phyloP scores from a whole-genome alignment of 176 grass and related monocot species.

The Oryza meyeriana region DNA sequence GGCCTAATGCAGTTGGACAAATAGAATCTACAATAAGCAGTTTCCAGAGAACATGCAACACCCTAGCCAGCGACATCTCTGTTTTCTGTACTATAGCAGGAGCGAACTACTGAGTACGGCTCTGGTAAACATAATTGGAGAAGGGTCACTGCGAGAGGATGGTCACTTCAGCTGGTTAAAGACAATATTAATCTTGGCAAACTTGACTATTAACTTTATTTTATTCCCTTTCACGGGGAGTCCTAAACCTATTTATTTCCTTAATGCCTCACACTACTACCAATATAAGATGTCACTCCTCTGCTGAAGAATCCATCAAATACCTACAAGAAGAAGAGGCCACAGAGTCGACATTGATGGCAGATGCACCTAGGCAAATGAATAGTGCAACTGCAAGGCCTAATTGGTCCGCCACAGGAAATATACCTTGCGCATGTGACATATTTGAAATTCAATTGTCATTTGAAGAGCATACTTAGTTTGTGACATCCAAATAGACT shows the following conservation, averaged over 20 bases:
- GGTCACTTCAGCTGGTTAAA: conserved; percentile 51
- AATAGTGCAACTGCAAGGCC: conserved; percentile 7
- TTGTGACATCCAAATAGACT: neutral
- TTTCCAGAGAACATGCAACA: conserved; percentile 81
- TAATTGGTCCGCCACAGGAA: conserved; percentile 3
- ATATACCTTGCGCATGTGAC: conserved; percentile 13
- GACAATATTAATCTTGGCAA: conserved; percentile 60
- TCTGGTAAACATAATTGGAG: conserved; percentile 39
- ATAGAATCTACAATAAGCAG: conserved; percentile 81
- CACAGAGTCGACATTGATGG: conserved; percentile 5
- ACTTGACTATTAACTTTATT: conserved; percentile 66
- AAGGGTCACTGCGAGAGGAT: conserved; percentile 43
- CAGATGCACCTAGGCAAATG: conserved; percentile 21
- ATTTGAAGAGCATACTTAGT: neutral
- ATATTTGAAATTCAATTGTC: neutral
- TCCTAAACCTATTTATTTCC: conserved; percentile 54
- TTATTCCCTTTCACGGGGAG: conserved; percentile 51
- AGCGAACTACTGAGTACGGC: conserved; percentile 68
- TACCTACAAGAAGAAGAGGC: conserved; percentile 10
- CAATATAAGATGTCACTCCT: conserved; percentile 61
- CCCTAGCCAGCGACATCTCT: conserved; percentile 62
- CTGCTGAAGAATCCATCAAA: conserved; percentile 21
- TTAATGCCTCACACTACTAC: conserved; percentile 63
- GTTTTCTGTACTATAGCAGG: conserved; percentile 48
- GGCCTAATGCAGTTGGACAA: conserved; percentile 65